Conservation (phyloP, 805 yeast species). For the Spathaspora boniae region DNA sequence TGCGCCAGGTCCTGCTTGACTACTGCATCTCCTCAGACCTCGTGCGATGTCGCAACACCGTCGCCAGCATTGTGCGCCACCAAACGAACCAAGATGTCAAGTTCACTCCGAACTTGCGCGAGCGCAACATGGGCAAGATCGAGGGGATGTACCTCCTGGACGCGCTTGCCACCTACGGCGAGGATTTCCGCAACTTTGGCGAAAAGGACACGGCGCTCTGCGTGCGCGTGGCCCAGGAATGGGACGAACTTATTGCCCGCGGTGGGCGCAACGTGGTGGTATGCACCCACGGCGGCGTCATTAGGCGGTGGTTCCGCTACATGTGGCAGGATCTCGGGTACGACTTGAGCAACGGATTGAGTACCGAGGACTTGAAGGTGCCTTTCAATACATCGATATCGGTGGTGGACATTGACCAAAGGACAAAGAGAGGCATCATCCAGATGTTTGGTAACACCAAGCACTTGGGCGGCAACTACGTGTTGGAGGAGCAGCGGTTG, state of each 20-base stretch:
- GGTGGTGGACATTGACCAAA: conserved; percentile 52
- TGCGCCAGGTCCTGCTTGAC: conserved; percentile 41
- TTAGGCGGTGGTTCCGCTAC: conserved; percentile 55
- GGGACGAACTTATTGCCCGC: conserved; percentile 40
- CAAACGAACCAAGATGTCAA: conserved; percentile 19
- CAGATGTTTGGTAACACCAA: conserved; percentile 60
- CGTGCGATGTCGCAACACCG: conserved; percentile 59
- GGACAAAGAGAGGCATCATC: conserved; percentile 40
- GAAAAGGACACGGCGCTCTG: conserved; percentile 50
- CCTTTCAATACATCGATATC: conserved; percentile 79
- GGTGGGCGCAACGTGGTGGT: conserved; percentile 50
- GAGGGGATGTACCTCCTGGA: conserved; percentile 71
- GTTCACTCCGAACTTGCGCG: conserved; percentile 52
- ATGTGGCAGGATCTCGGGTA: conserved; percentile 40
- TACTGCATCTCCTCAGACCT: conserved; percentile 51
- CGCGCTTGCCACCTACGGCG: conserved; percentile 61
- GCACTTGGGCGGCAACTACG: conserved; percentile 59
- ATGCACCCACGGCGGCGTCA: conserved; percentile 81
- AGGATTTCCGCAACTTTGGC: conserved; percentile 60
- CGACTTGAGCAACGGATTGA: conserved; percentile 34
- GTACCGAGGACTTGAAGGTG: conserved; percentile 43
- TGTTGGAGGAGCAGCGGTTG: conserved; percentile 42
- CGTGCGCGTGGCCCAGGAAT: conserved; percentile 45
- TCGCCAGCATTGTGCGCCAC: conserved; percentile 35
- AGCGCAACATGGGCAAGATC: conserved; percentile 70